Evolutionary conservation across 768 basidiomycete genomes (phyloP).

Genomic region (Collybia sordida): DNA sequence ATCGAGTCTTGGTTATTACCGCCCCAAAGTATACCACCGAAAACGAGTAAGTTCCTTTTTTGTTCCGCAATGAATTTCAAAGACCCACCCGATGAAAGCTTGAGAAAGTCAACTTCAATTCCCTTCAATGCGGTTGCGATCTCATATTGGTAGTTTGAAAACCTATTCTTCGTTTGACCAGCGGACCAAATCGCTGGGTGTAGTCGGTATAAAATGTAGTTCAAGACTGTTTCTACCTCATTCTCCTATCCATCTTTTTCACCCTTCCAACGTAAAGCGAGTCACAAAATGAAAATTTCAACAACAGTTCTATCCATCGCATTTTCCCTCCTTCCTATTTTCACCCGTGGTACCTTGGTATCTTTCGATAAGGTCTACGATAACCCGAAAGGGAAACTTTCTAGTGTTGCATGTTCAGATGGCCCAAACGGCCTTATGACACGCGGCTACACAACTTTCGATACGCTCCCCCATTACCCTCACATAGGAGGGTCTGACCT

Average conservation of each 20-base stretch:
- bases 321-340: slow-evolving; percentile 12
- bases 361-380: slow-evolving; percentile 45
- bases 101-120: too few relatives aligned
- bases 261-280: neutral
- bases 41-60: too few relatives aligned
- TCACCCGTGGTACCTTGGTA: slow-evolving; percentile 6
- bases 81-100: too few relatives aligned
- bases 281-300: slow-evolving; percentile 32
- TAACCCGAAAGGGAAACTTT: slow-evolving; percentile 24
- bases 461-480: slow-evolving; percentile 49
- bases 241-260: neutral
- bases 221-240: neutral
- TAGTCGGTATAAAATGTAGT: neutral
- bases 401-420: slow-evolving; percentile 46
- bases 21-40: too few relatives aligned
- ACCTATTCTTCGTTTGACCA: neutral
- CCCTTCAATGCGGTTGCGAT: too few relatives aligned
- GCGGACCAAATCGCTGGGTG: neutral
- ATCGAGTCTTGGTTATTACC: too few relatives aligned
- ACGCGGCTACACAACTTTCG: slow-evolving; percentile 40
- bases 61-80: too few relatives aligned
- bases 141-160: too few relatives aligned
- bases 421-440: slow-evolving; percentile 45
- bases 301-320: slow-evolving; percentile 18
- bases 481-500: slow-evolving; percentile 47